Conservation (phyloP, 176 grass and related monocot species). For the Oryza meyeriana region DNA sequence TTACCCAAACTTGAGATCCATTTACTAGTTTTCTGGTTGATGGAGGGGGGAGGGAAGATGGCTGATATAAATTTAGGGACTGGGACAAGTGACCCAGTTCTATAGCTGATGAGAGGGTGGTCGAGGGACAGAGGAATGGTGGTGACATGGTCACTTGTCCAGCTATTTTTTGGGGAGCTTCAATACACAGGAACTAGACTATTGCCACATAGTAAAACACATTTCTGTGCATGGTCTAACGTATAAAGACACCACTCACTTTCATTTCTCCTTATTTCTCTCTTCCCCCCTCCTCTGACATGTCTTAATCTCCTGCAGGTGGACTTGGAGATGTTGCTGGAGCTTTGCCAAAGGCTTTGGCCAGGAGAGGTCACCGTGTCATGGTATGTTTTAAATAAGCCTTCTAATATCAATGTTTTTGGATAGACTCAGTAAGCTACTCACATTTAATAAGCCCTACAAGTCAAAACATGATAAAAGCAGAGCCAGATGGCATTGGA, state of each 20-base stretch:
- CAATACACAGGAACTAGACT: not conserved
- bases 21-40: not conserved
- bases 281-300: not conserved
- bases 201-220: not conserved
- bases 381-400: constrained; percentile 64
- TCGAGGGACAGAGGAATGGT: not conserved
- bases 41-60: not conserved
- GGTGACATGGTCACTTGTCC: not conserved
- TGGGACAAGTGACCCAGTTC: not conserved
- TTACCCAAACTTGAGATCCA: not conserved
- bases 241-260: not conserved
- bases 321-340: constrained; percentile 98
- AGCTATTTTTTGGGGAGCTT: not conserved
- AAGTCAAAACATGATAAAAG: constrained; percentile 18
- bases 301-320: constrained; percentile 51
- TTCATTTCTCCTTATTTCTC: too few relatives aligned
- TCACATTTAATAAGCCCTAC: constrained; percentile 13
- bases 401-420: constrained; percentile 28
- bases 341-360: constrained; percentile 92
- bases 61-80: not conserved
- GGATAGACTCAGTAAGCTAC: constrained; percentile 31
- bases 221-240: not conserved
- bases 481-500: not conserved
- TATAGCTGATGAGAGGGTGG: not conserved
- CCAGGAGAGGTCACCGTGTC: constrained; percentile 90